A percentile compares a stretch with the other conserved stretches of the same genome.
These are phyloP conservation scores for Lenwebbia sp. DNA, from an alignment of 345 rosid genomes.

Conservation along the genomic window DNA sequence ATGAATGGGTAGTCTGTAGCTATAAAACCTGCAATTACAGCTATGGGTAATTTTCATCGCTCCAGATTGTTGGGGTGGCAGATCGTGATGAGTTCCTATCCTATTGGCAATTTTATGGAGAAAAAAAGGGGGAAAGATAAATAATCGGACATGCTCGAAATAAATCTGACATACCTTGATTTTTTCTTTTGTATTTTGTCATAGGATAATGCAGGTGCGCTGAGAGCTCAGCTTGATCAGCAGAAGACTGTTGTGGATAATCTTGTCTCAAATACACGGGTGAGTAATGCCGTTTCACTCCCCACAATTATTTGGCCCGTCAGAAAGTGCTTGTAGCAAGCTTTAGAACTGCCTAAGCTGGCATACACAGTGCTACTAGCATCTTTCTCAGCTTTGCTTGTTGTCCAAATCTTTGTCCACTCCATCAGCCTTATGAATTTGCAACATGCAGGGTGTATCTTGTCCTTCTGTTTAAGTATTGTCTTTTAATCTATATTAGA, in stretches of 20 bases:
- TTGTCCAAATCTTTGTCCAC: neutral
- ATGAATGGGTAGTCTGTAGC: neutral
- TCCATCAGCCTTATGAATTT: neutral
- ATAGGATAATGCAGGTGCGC: conserved; percentile 52
- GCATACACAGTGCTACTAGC: neutral
- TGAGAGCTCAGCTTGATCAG: conserved; percentile 65
- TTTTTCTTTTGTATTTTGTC: neutral
- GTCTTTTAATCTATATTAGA: neutral
- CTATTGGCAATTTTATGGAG: neutral
- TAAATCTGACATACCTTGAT: neutral
- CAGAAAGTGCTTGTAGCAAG: neutral
- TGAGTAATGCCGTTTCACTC: conserved; percentile 6
- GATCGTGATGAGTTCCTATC: neutral
- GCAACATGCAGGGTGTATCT: neutral
- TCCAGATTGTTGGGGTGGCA: neutral
- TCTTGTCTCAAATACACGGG: conserved; percentile 72
- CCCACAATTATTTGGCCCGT: neutral
- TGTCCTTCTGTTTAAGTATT: neutral
- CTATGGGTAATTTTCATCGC: neutral
- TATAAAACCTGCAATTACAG: neutral
- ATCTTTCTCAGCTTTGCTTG: neutral
- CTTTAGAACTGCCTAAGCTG: neutral
- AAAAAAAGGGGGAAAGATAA: neutral
- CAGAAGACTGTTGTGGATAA: conserved; percentile 58
- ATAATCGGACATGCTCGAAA: neutral